A percentile compares a stretch with the other conserved stretches of the same genome.
These are phyloP conservation scores for Globisporangium middletonii DNA, from an alignment of 352 stramenopile species.

Conservation along the genomic window DNA sequence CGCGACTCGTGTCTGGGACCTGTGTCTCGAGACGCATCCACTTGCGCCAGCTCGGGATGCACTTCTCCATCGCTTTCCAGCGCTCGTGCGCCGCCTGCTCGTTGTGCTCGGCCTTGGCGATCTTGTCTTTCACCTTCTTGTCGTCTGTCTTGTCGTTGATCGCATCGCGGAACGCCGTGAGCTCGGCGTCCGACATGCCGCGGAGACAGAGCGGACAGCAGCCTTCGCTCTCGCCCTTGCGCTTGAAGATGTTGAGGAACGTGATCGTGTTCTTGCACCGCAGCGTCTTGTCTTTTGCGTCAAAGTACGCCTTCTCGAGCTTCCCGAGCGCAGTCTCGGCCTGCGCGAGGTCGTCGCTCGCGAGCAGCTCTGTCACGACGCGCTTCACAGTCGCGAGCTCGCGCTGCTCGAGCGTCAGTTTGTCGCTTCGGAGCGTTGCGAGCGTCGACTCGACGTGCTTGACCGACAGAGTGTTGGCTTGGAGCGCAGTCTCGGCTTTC, in stretches of 20 bases:
- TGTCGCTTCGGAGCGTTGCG: conserved; percentile 27
- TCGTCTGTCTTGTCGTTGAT: conserved; percentile 77
- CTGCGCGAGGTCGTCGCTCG: conserved; percentile 34
- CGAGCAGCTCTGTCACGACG: conserved; percentile 41
- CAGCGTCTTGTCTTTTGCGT: conserved; percentile 78
- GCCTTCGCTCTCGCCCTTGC: conserved; percentile 75
- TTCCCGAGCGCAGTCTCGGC: conserved; percentile 44
- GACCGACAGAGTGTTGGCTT: conserved; percentile 42
- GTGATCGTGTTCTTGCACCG: conserved; percentile 77
- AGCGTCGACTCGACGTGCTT: conserved; percentile 48
- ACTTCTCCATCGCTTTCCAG: conserved; percentile 52
- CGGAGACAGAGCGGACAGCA: conserved; percentile 74
- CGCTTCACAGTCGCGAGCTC: conserved; percentile 44
- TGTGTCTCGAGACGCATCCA: conserved; percentile 45
- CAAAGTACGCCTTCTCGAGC: conserved; percentile 58
- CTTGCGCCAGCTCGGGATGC: conserved; percentile 65
- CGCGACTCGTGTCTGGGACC: conserved; percentile 36
- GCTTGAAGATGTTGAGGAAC: conserved; percentile 82
- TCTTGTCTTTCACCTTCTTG: conserved; percentile 70
- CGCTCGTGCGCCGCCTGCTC: conserved; percentile 39
- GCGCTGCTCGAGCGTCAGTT: conserved; percentile 45
- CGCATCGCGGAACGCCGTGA: conserved; percentile 47
- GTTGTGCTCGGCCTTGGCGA: conserved; percentile 48
- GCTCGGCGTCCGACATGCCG: conserved; percentile 50
- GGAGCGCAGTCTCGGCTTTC: conserved; percentile 31